Base-by-base conservation (phyloP, 805 yeast genomes). In the Hemisphaericaspora nanyangensis region DNA sequence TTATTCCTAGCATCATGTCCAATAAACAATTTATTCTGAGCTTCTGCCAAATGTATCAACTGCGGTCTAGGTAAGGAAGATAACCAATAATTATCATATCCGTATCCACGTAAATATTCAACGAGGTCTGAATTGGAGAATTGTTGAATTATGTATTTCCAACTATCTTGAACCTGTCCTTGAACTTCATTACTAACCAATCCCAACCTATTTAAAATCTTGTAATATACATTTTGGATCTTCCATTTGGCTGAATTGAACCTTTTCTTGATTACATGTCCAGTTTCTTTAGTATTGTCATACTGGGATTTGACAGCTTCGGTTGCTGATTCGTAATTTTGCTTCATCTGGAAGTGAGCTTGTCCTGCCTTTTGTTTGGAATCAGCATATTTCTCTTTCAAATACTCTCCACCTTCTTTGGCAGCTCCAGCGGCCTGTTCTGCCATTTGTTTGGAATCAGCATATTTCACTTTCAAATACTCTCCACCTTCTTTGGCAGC, bases 51-150 rank as follows among this genome's bases (percentile, higher is more conserved):
- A 4, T 54, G 43, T 15, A 64, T 39, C 43, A 74, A 53, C 17
- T 72, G 68, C 7, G 63, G 61, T 36, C 60, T 58, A 29, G 28
- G 42, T 32, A 55, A 42, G 8, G 18, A 39, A 16, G 43, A 46
- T 29, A 54, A 46, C 31, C 44, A 42, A 29, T 55, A 44, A 22
- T 58, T 40, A 12, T 60, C 55, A 29, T 60, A 50, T n/a, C 78
- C 78, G 51, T 65, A 72, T 3, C 67, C 57, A 13, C 56, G 52
- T 40, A 74, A 50, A 46, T 73, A 74, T 12, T 60, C 44, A 32
- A 46, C 57, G 40, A 75, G 52, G 39, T 75, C 79, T 17, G 63
- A 63, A 13, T 57, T 58, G 2, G 74, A 59, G 73, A 75, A 73
- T 7, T 63, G 51, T 19, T 64, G 56, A 38, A 72, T 60, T 7